Conservation (phyloP, 768 basidiomycete species). For the Lactifluus subvellereus region DNA sequence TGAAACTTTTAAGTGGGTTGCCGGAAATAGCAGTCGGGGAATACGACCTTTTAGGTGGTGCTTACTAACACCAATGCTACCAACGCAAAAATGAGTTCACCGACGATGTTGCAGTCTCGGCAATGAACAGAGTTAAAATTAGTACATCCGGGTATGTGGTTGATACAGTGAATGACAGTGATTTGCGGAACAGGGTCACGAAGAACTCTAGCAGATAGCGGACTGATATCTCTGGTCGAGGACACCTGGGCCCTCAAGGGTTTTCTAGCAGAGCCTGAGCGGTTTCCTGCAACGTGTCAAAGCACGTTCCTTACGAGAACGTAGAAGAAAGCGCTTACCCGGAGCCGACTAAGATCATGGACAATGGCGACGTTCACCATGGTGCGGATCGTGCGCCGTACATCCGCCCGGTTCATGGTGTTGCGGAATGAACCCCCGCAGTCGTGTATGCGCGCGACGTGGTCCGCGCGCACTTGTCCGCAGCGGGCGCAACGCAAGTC, state of each 20-base stretch:
- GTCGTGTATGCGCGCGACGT: constrained; percentile 74
- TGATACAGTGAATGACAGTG: not conserved
- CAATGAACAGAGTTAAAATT: not conserved
- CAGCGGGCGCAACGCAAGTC: constrained; percentile 88
- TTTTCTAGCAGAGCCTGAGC: constrained; percentile 19
- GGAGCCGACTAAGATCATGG: constrained; percentile 61
- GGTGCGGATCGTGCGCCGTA: constrained; percentile 65
- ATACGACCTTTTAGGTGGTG: no score
- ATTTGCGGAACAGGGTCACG: not conserved
- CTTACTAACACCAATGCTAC: not conserved
- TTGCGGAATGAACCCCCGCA: constrained; percentile 85
- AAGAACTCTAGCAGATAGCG: not conserved
- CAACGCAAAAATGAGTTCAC: not conserved
- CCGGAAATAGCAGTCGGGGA: no score
- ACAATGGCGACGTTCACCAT: constrained; percentile 78
- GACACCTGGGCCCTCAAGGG: not conserved
- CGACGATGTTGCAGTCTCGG: not conserved
- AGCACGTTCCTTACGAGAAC: not conserved
- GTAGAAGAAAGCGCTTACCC: constrained; percentile 38
- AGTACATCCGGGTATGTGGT: not conserved
- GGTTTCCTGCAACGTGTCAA: constrained; percentile 15
- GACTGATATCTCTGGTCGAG: no score
- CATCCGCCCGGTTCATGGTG: constrained; percentile 66
- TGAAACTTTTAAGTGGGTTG: not conserved
- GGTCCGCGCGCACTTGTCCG: constrained; percentile 85